Conservation (phyloP, 2,329 filamentous ascomycete genomes). For the Aspergillus pseudoterreus region DNA sequence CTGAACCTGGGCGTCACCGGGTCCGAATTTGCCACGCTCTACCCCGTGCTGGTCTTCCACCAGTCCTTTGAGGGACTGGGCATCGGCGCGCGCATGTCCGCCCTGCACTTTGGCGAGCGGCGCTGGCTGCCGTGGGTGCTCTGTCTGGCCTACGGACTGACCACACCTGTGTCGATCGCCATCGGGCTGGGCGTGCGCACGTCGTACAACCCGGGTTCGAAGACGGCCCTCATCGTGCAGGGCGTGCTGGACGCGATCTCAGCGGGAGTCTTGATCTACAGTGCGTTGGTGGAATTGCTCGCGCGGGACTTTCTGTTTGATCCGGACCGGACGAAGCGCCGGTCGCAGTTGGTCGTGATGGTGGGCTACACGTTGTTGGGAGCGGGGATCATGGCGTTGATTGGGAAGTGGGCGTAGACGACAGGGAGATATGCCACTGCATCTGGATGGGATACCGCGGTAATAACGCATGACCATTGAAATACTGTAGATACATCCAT, state of each 20-base stretch:
- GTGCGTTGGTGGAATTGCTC: conserved; percentile 48
- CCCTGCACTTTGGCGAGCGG: conserved; percentile 49
- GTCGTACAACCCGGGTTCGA: conserved; percentile 41
- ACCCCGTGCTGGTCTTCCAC: conserved; percentile 61
- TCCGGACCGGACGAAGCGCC: conserved; percentile 40
- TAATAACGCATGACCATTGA: not conserved
- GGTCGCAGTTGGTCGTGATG: conserved; percentile 41
- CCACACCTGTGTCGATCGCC: conserved; percentile 50
- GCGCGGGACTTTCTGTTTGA: conserved; percentile 52
- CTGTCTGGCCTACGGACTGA: conserved; percentile 48
- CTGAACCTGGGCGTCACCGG: conserved; percentile 59
- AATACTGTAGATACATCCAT: too few relatives aligned
- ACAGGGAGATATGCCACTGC: not conserved
- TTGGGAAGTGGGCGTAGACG: conserved; percentile 49
- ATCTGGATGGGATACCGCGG: too few relatives aligned
- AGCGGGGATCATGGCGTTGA: conserved; percentile 45
- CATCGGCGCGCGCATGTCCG: conserved; percentile 58
- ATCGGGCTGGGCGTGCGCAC: conserved; percentile 46
- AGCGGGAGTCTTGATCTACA: conserved; percentile 50
- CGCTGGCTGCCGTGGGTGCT: conserved; percentile 50
- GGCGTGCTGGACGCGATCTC: conserved; percentile 48
- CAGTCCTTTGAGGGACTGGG: conserved; percentile 63
- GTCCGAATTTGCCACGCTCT: conserved; percentile 55
- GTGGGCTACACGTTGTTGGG: conserved; percentile 39
- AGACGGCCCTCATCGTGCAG: conserved; percentile 42